phyloP scores from a whole-genome alignment of 129 eudicot species.

The Solidago caesia region DNA sequence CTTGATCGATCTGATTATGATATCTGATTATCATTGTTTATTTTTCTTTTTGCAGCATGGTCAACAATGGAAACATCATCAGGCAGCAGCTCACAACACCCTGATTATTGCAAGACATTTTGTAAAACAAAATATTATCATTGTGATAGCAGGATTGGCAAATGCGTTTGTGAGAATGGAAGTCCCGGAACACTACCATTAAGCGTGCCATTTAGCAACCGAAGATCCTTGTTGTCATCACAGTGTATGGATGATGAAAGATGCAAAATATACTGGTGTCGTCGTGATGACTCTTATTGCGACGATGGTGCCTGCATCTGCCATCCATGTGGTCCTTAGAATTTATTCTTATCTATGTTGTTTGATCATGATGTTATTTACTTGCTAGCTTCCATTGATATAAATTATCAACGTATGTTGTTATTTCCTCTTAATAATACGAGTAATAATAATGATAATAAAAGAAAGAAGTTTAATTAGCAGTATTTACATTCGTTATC shows the following conservation, averaged over 20 bases:
- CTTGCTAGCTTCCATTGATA: neutral
- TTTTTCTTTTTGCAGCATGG: conserved; percentile 11
- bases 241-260: conserved; percentile 16
- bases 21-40: neutral
- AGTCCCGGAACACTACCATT: neutral
- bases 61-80: too few relatives aligned
- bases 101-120: conserved; percentile 5
- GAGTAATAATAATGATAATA: too few relatives aligned
- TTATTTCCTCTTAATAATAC: too few relatives aligned
- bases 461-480: too few relatives aligned
- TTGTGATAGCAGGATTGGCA: conserved; percentile 12
- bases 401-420: too few relatives aligned
- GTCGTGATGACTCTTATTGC: conserved; percentile 10
- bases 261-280: conserved; percentile 13
- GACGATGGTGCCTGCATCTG: conserved; percentile 24
- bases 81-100: neutral
- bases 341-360: neutral
- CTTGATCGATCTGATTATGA: too few relatives aligned
- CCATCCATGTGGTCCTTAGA: neutral
- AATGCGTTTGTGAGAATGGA: neutral
- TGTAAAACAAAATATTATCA: conserved; percentile 3
- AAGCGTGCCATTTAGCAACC: neutral
- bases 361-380: neutral
- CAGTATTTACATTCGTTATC: too few relatives aligned
- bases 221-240: conserved; percentile 19